Evolutionary conservation across 2,329 filamentous ascomycete genomes (phyloP).

Genomic region (Pyrenophora tritici-repentis): DNA sequence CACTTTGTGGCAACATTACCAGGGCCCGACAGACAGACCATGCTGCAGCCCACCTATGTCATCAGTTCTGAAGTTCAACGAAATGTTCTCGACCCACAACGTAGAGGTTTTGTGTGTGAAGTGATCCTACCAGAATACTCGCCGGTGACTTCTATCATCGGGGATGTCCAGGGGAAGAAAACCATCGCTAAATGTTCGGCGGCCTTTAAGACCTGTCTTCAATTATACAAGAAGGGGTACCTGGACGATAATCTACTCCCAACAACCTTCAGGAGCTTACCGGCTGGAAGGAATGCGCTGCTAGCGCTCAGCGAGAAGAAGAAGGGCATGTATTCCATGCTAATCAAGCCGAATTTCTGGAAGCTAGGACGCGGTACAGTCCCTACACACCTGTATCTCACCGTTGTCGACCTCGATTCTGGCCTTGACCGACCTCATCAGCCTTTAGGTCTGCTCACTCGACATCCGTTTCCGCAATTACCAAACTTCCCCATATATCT

Average conservation of each 20-base stretch:
- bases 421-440: constrained; percentile 64
- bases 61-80: constrained; percentile 45
- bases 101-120: constrained; percentile 63
- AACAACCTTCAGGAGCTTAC: constrained; percentile 71
- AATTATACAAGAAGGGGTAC: constrained; percentile 67
- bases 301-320: constrained; percentile 82
- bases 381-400: constrained; percentile 64
- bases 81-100: constrained; percentile 11
- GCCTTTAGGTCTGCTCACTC: constrained; percentile 73
- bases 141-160: constrained; percentile 69
- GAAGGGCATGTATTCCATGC: constrained; percentile 74
- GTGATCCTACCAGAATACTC: constrained; percentile 77
- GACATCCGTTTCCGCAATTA: constrained; percentile 66
- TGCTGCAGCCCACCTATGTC: constrained; percentile 63
- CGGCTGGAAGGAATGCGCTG: constrained; percentile 83
- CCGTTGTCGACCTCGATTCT: constrained; percentile 64
- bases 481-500: constrained; percentile 75
- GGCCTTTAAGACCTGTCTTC: constrained; percentile 79
- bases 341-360: constrained; percentile 80
- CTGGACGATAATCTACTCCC: constrained; percentile 78
- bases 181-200: constrained; percentile 83
- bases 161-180: constrained; percentile 70
- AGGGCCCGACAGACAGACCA: constrained; percentile 53
- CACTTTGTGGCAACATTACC: constrained; percentile 75
- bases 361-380: constrained; percentile 48